Conservation (phyloP, 768 basidiomycete species). For the Mycena amicta region DNA sequence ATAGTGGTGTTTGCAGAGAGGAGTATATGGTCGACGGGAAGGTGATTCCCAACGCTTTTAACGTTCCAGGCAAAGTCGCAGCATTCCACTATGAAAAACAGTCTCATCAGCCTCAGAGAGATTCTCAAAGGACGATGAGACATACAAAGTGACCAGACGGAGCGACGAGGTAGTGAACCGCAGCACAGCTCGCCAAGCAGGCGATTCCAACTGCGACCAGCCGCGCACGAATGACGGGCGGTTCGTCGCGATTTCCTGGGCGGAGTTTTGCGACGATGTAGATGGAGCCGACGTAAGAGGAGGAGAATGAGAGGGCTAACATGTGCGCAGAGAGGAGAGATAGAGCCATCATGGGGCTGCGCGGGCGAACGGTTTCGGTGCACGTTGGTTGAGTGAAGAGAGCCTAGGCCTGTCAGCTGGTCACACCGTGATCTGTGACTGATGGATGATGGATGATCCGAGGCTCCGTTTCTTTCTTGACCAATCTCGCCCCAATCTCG, state of each 20-base stretch:
- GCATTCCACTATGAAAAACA: background rate
- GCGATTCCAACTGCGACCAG: background rate
- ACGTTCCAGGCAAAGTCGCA: background rate
- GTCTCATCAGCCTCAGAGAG: too few relatives aligned
- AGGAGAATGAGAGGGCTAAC: background rate
- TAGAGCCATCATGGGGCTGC: too few relatives aligned
- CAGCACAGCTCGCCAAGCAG: background rate
- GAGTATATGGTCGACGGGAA: background rate
- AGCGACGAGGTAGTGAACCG: background rate
- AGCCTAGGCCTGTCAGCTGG: too few relatives aligned
- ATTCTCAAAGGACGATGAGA: background rate
- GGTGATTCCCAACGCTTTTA: background rate
- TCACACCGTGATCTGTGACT: too few relatives aligned
- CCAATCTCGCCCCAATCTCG: too few relatives aligned
- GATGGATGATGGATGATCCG: too few relatives aligned
- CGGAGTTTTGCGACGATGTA: background rate
- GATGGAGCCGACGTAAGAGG: background rate
- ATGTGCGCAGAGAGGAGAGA: background rate
- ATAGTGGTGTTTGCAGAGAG: background rate
- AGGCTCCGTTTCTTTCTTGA: too few relatives aligned
- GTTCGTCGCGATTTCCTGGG: background rate
- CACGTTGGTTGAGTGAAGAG: too few relatives aligned
- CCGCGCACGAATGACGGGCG: background rate
- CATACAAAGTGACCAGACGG: background rate
- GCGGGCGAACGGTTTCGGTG: too few relatives aligned